Conservation (phyloP, 2,329 filamentous ascomycete species). For the Hypoxylon sp. region DNA sequence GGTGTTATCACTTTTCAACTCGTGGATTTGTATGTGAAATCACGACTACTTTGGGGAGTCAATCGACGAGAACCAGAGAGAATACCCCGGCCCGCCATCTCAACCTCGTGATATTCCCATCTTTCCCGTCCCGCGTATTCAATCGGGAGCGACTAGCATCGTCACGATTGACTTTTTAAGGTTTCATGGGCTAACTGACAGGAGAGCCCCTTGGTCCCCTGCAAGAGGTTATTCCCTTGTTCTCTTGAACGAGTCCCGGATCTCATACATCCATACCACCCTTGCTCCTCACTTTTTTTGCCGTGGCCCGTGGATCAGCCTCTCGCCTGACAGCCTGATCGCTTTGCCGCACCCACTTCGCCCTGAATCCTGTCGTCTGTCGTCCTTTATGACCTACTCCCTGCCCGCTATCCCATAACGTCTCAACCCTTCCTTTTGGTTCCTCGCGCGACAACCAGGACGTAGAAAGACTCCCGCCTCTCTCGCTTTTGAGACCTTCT, state of each 20-base stretch:
- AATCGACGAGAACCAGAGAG: conserved; percentile 18
- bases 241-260: conserved; percentile 40
- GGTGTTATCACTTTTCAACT: conserved; percentile 29
- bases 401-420: conserved; percentile 47
- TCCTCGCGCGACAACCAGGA: conserved; percentile 56
- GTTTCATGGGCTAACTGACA: conserved; percentile 57
- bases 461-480: conserved; percentile 57
- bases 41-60: conserved; percentile 20
- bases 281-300: conserved; percentile 32
- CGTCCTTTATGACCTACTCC: conserved; percentile 56
- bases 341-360: conserved; percentile 25
- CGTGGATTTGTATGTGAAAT: conserved; percentile 32
- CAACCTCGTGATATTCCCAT: conserved; percentile 32
- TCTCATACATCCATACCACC: conserved; percentile 44
- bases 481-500: conserved; percentile 52
- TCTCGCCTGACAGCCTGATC: conserved; percentile 38
- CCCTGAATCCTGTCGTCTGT: conserved; percentile 38
- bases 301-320: conserved; percentile 32
- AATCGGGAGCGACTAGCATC: conserved; percentile 40
- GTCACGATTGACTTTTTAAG: conserved; percentile 47
- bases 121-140: conserved; percentile 30
- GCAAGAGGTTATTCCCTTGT: conserved; percentile 26
- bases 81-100: conserved; percentile 42
- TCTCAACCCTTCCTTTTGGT: conserved; percentile 51
- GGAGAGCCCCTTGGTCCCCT: conserved; percentile 41